Evolutionary conservation across 2,329 filamentous ascomycete species (phyloP).

Genomic region (Fusarium cyanostomum): DNA sequence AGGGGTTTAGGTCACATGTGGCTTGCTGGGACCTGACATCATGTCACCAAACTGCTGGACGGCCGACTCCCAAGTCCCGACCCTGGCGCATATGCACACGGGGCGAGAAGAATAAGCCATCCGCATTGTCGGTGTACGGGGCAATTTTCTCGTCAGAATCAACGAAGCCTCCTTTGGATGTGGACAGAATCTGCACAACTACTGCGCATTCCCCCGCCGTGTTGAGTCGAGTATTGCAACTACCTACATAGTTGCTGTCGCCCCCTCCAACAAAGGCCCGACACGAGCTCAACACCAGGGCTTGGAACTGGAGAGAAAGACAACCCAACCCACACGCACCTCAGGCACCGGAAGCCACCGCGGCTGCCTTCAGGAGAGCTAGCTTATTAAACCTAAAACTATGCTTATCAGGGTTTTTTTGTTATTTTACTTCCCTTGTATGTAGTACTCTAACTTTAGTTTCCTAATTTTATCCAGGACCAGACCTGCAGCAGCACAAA

Average conservation of each 20-base stretch:
- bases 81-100: conserved; percentile 11
- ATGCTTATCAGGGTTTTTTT: conserved; percentile 6
- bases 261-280: conserved; percentile 35
- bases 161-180: background rate
- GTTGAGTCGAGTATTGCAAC: conserved; percentile 10
- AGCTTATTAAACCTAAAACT: conserved; percentile 6
- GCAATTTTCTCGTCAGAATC: background rate
- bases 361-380: conserved; percentile 5
- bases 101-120: conserved; percentile 11
- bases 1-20: conserved; percentile 34
- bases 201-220: background rate
- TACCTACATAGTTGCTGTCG: conserved; percentile 7
- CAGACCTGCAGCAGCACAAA: conserved; percentile 15
- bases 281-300: conserved; percentile 33
- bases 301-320: conserved; percentile 23
- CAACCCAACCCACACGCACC: conserved; percentile 15
- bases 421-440: background rate
- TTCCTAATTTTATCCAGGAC: background rate
- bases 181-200: background rate
- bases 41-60: conserved; percentile 40
- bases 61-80: conserved; percentile 19
- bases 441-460: no score
- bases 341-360: conserved; percentile 18
- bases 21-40: conserved; percentile 41
- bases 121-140: conserved; percentile 28